Conservation (phyloP, 2,329 filamentous ascomycete genomes). For the Aspergillus ustus region DNA sequence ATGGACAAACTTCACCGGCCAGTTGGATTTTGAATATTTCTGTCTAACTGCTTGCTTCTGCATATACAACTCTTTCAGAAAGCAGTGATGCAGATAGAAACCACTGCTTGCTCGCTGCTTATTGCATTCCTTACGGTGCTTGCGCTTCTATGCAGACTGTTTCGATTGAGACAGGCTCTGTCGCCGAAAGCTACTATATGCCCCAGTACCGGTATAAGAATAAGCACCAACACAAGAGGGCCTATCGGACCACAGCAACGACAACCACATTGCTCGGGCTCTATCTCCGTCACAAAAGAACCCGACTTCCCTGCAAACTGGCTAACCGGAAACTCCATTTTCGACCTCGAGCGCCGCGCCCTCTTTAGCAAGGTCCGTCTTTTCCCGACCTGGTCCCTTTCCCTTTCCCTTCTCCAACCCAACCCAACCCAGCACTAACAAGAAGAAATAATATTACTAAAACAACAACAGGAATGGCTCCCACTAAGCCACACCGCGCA, state of each 20-base stretch:
- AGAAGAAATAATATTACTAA: slow-evolving; percentile 2
- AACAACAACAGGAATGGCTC: slow-evolving; percentile 39
- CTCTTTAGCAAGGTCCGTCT: slow-evolving; percentile 54
- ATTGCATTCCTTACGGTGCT: slow-evolving; percentile 17
- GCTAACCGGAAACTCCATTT: slow-evolving; percentile 48
- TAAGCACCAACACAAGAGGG: not conserved
- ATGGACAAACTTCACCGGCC: not conserved
- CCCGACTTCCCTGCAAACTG: slow-evolving; percentile 46
- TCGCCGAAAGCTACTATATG: not conserved
- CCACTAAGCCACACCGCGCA: slow-evolving; percentile 47
- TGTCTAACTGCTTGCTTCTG: not conserved
- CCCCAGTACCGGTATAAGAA: not conserved
- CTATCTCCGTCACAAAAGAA: slow-evolving; percentile 41
- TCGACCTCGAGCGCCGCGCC: slow-evolving; percentile 54
- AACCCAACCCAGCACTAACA: not conserved
- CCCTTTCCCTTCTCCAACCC: not conserved
- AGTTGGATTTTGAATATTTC: not conserved
- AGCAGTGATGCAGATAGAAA: not conserved
- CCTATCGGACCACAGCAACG: not conserved
- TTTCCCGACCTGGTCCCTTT: not conserved
- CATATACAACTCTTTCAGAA: not conserved
- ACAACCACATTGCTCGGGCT: not conserved
- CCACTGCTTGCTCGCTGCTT: slow-evolving; percentile 2
- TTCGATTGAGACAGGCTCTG: not conserved
- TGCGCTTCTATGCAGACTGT: slow-evolving; percentile 18